phyloP scores from a whole-genome alignment of 1,284 basidiomycete species.

The Schizopora paradoxa region DNA sequence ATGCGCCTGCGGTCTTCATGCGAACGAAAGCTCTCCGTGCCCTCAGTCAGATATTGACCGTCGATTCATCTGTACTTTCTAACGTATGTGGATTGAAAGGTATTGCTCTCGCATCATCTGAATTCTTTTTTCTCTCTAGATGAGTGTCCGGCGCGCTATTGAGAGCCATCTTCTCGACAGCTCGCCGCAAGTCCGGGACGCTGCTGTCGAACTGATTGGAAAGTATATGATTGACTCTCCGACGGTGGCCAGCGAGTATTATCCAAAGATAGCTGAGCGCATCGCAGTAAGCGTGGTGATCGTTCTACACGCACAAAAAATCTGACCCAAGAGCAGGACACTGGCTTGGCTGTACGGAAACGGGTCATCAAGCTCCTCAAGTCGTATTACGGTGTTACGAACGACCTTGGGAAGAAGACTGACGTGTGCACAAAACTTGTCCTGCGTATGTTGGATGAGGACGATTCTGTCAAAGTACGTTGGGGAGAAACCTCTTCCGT shows the following conservation, averaged over 20 bases:
- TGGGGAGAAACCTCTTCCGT: neutral
- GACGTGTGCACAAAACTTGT: slow-evolving; percentile 86
- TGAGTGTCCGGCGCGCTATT: slow-evolving; percentile 75
- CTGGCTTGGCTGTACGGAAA: slow-evolving; percentile 88
- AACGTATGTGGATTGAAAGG: slow-evolving; percentile 42
- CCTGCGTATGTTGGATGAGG: slow-evolving; percentile 83
- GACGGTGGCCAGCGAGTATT: slow-evolving; percentile 80
- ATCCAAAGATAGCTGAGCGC: slow-evolving; percentile 78
- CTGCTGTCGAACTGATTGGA: slow-evolving; percentile 91
- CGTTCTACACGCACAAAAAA: slow-evolving; percentile 4
- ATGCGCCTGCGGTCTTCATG: slow-evolving; percentile 79
- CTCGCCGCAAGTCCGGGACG: slow-evolving; percentile 91
- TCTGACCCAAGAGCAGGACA: slow-evolving; percentile 53
- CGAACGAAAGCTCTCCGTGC: slow-evolving; percentile 88
- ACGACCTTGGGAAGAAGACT: slow-evolving; percentile 54
- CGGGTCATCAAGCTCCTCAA: slow-evolving; percentile 92
- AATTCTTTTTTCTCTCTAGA: slow-evolving; percentile 33
- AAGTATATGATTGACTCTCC: slow-evolving; percentile 90
- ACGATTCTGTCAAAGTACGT: slow-evolving; percentile 76
- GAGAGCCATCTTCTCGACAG: slow-evolving; percentile 86
- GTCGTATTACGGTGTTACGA: slow-evolving; percentile 67
- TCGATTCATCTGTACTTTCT: slow-evolving; percentile 78
- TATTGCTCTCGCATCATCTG: neutral
- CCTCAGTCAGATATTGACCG: slow-evolving; percentile 78
- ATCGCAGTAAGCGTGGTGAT: slow-evolving; percentile 60